phyloP scores from a whole-genome alignment of 208 protist species.

The Willaertia magna region DNA sequence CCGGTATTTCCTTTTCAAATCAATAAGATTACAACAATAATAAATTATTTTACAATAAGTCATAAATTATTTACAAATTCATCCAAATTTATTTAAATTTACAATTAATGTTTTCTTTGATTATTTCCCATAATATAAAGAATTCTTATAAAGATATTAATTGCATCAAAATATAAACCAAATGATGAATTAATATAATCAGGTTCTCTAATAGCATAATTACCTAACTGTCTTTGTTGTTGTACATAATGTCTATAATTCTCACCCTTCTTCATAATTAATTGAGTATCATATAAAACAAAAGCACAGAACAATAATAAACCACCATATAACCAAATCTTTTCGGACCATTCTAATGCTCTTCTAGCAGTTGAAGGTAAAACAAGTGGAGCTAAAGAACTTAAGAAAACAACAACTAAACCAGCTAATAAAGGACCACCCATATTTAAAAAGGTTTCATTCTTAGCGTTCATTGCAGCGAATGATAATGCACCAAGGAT shows the following conservation, averaged over 20 bases:
- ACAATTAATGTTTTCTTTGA: not conserved
- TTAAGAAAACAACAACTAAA: not conserved
- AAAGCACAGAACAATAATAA: not conserved
- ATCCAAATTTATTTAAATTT: too few relatives aligned
- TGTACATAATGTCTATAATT: not conserved
- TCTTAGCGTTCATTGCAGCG: not conserved
- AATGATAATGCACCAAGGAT: not conserved
- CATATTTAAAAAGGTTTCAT: not conserved
- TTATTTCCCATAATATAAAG: not conserved
- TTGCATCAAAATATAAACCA: not conserved
- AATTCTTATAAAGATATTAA: not conserved
- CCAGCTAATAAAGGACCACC: not conserved
- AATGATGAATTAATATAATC: not conserved
- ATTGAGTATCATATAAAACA: not conserved
- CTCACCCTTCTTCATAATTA: not conserved
- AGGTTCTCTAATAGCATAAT: not conserved
- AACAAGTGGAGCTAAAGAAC: not conserved
- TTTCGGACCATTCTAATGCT: not conserved
- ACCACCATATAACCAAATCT: not conserved
- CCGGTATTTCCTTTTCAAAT: too few relatives aligned
- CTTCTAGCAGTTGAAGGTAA: not conserved
- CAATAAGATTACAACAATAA: too few relatives aligned
- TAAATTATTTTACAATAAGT: too few relatives aligned
- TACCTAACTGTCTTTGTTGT: not conserved
- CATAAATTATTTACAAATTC: too few relatives aligned